These are phyloP conservation scores for Crassisporium funariophilum DNA, from an alignment of 768 basidiomycete species.

Conservation along the genomic window DNA sequence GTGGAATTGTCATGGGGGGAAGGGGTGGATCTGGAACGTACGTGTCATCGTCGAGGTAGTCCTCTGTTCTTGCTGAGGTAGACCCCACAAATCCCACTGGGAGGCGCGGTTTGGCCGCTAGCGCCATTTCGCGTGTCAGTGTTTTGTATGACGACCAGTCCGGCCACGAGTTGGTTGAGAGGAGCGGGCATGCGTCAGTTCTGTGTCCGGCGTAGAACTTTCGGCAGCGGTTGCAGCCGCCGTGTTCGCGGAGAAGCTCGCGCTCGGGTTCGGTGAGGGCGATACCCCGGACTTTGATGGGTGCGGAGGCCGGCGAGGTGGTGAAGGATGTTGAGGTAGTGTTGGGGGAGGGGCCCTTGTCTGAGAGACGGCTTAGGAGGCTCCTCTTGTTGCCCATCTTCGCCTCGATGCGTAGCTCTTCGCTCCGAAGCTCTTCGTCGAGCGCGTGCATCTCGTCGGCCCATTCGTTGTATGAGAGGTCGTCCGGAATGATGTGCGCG, in stretches of 20 bases:
- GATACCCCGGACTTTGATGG: slow-evolving; percentile 4
- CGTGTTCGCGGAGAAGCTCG: slow-evolving; percentile 14
- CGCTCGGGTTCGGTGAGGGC: too few species aligned
- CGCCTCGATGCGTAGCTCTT: neutral
- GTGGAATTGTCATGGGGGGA: neutral
- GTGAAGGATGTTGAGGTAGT: neutral
- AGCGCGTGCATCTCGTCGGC: neutral
- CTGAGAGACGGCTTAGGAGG: neutral
- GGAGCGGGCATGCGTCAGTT: slow-evolving; percentile 6
- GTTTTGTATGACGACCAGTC: slow-evolving; percentile 1
- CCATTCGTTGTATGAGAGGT: neutral
- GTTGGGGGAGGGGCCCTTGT: too few species aligned
- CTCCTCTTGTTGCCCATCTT: neutral
- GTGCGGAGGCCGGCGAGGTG: slow-evolving; percentile 11
- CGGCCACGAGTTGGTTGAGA: slow-evolving; percentile 12
- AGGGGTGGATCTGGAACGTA: slow-evolving; percentile 2
- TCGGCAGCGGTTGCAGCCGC: slow-evolving; percentile 19
- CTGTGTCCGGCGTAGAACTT: slow-evolving; percentile 14
- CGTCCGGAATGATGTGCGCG: slow-evolving; percentile 3
- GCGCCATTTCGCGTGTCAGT: slow-evolving; percentile 6
- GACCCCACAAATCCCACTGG: neutral
- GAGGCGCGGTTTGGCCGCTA: neutral
- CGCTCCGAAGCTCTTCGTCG: too few species aligned
- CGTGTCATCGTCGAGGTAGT: slow-evolving; percentile 3
- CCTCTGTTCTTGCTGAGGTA: neutral